These are phyloP conservation scores for Cladophialophora exuberans DNA, from an alignment of 2,329 filamentous ascomycete genomes.

Conservation along the genomic window DNA sequence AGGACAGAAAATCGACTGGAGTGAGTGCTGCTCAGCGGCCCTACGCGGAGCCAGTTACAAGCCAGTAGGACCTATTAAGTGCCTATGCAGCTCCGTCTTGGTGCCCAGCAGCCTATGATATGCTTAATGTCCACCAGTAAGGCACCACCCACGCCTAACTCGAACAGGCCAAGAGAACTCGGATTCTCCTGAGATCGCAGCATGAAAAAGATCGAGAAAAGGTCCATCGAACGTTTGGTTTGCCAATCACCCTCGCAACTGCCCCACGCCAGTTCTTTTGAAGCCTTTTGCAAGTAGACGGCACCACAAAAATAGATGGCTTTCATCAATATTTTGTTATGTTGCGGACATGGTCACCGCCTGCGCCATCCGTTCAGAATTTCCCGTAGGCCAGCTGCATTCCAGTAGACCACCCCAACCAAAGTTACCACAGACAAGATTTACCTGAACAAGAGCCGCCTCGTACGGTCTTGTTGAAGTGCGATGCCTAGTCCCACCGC, in stretches of 20 bases:
- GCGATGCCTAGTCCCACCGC: slow-evolving; percentile 40
- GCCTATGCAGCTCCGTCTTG: background rate
- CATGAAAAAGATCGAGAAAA: background rate
- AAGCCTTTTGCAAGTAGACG: too few relatives aligned
- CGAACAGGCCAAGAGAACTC: slow-evolving; percentile 6
- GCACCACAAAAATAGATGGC: background rate
- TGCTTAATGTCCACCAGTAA: background rate
- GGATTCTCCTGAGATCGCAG: slow-evolving; percentile 15
- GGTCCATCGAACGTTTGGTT: slow-evolving; percentile 6
- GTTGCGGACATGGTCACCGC: background rate
- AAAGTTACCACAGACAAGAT: background rate
- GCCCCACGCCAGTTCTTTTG: slow-evolving; percentile 2
- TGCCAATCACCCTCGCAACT: slow-evolving; percentile 1
- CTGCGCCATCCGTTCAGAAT: background rate
- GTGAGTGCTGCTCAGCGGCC: slow-evolving; percentile 1
- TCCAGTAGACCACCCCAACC: background rate
- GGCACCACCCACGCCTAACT: slow-evolving; percentile 6
- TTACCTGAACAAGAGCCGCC: background rate
- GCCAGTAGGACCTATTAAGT: background rate
- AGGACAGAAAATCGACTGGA: slow-evolving; percentile 10
- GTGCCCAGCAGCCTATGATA: background rate
- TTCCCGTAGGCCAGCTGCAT: background rate
- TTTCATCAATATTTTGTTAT: background rate
- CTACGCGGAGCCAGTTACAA: background rate
- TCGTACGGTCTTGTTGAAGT: slow-evolving; percentile 23